Base-by-base conservation (phyloP, 208 protist genomes). In the Wallacemonas rigidus region DNA sequence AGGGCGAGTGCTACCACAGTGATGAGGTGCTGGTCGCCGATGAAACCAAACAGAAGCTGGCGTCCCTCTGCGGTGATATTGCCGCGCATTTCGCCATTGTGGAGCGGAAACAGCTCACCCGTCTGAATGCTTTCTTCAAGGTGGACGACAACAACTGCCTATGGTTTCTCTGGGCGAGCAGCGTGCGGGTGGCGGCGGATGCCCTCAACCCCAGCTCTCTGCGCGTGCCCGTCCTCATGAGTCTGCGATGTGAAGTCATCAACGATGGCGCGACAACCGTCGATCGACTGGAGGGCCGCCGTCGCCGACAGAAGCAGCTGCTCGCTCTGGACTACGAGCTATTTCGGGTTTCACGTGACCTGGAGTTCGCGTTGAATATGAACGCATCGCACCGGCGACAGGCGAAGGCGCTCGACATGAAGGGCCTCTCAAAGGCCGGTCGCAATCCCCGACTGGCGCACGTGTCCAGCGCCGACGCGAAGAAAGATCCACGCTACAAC, bases 91-190 rank as follows among this genome's bases (percentile, higher is more conserved):
- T 98, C 60, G 87, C 85, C 74, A 75, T 67, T 38, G 95, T 90
- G 6, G 94, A 98, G 71, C 84, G 87, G 41, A 95, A 96, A 77
- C 53, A 74, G 15, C 82, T 98, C 12, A 93, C 92, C 11, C 84
- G 94, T 11, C 80, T 98, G 48, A 84, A 89, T 26, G 48, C 95
- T 39, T 90, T 88, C 77, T 89, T 95, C 62, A 94, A 94, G 76
- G 74, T 87, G 14, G 92, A 95, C 65, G 89, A 94, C 68, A 77
- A 85, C 12, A 87, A 88, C 61, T 60, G 74, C 11, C 74, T 87
- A 58, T 95, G 89, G 88, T 57, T 97, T 69, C 79, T 97, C 39
- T 97, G 92, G 92, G 91, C 82, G 65, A 91, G 81, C 76, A 87
- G 81, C 51, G 56, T 94, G 43, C 89, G 92, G 38, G 81, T 97